phyloP scores from a whole-genome alignment of 768 basidiomycete species.

The Phlebiopsis gigantea region DNA sequence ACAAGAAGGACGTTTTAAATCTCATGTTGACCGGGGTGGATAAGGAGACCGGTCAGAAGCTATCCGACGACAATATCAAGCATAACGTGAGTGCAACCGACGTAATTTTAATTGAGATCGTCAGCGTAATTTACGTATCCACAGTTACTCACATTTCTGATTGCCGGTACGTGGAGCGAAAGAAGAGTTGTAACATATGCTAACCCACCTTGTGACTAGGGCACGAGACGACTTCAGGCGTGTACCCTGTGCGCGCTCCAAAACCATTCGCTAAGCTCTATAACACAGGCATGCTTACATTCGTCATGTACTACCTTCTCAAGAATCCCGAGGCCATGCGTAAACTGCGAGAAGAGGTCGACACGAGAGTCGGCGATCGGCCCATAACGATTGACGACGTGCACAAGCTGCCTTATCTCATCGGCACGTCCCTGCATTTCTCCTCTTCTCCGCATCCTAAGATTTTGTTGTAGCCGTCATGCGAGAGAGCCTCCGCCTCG shows the following conservation, averaged over 20 bases:
- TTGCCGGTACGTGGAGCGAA: conserved; percentile 34
- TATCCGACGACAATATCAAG: conserved; percentile 37
- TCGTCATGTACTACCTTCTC: conserved; percentile 41
- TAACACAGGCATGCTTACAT: conserved; percentile 31
- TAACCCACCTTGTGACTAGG: conserved; percentile 13
- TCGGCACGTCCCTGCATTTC: conserved; percentile 21
- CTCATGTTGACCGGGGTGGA: conserved; percentile 43
- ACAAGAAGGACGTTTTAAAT: conserved; percentile 39
- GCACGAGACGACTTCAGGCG: conserved; percentile 35
- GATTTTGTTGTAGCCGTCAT: conserved; percentile 28
- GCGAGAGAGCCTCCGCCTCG: conserved; percentile 32
- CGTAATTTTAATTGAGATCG: background rate
- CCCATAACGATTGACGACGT: conserved; percentile 36
- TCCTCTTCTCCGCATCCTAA: background rate
- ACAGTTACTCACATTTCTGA: conserved; percentile 44
- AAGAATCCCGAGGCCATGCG: conserved; percentile 37
- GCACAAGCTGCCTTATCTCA: conserved; percentile 38
- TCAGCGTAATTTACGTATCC: no score
- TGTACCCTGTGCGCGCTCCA: background rate
- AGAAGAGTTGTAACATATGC: background rate
- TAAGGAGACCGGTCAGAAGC: conserved; percentile 35
- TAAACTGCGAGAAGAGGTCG: conserved; percentile 42
- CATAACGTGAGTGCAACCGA: conserved; percentile 31
- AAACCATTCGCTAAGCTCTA: background rate
- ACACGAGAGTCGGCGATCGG: conserved; percentile 32